phyloP scores from a whole-genome alignment of 1,284 basidiomycete genomes.

The Pisolithus thermaeus region DNA sequence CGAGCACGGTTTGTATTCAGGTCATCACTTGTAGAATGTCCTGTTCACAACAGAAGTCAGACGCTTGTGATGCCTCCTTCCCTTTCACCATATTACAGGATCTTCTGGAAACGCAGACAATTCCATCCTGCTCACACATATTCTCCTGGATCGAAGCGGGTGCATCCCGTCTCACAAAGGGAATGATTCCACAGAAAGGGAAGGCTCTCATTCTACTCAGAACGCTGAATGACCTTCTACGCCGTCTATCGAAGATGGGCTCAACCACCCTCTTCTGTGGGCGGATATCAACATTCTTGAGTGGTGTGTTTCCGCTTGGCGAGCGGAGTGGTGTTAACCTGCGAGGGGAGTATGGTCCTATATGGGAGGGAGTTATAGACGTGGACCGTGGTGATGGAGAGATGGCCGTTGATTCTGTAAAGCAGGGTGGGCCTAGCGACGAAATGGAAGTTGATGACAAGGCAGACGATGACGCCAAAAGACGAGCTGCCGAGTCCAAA shows the following conservation, averaged over 20 bases:
- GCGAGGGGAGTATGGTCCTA: constrained; percentile 76
- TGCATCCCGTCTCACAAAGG: constrained; percentile 58
- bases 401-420: constrained; percentile 23
- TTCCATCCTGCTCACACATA: constrained; percentile 73
- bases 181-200: constrained; percentile 78
- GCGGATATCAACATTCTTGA: constrained; percentile 80
- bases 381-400: constrained; percentile 23
- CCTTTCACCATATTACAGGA: constrained; percentile 68
- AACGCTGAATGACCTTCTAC: constrained; percentile 80
- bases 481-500: constrained; percentile 23
- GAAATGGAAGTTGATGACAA: constrained; percentile 38
- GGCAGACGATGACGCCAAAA: constrained; percentile 37
- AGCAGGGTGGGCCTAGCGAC: constrained; percentile 18
- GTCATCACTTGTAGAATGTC: constrained; percentile 25
- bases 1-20: constrained; percentile 54
- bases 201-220: constrained; percentile 82
- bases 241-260: constrained; percentile 80
- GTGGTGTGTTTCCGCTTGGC: constrained; percentile 79
- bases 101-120: constrained; percentile 76
- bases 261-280: constrained; percentile 82
- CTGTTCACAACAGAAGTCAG: constrained; percentile 25
- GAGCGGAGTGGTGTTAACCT: constrained; percentile 90
- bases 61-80: constrained; percentile 47
- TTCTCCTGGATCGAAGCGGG: constrained; percentile 81
- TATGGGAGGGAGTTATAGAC: constrained; percentile 65